Conservation (phyloP, 75 land plant species). For the Selaginella tamariscina region DNA sequence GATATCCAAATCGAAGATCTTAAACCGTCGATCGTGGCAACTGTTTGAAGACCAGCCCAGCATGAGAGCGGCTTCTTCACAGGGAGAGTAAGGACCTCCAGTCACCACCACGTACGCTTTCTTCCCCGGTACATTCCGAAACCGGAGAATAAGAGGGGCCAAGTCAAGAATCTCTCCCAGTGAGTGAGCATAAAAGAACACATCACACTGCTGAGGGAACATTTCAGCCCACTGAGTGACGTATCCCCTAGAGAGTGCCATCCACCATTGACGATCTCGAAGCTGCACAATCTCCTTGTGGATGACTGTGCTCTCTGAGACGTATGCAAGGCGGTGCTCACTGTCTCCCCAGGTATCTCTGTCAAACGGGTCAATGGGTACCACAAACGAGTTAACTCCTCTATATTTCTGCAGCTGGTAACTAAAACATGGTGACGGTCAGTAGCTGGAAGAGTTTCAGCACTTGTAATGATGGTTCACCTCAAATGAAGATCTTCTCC, state of each 20-base stretch:
- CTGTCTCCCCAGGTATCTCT: constrained; percentile 99
- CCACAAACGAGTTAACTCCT: constrained; percentile 73
- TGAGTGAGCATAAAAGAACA: constrained; percentile 84
- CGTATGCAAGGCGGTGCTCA: constrained; percentile 92
- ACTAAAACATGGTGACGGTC: constrained; percentile 23
- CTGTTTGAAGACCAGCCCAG: constrained; percentile 56
- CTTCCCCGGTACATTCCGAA: constrained; percentile 57
- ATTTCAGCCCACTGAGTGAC: constrained; percentile 97
- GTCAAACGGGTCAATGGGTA: constrained; percentile 77
- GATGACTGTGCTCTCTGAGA: constrained; percentile 93
- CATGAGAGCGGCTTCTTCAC: constrained; percentile 62
- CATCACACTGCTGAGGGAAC: constrained; percentile 88
- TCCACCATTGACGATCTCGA: constrained; percentile 98
- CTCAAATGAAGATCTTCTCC: constrained; percentile 98
- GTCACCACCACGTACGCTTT: constrained; percentile 80
- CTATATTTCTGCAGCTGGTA: constrained; percentile 95
- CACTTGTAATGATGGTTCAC: too few relatives aligned
- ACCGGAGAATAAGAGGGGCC: constrained; percentile 73
- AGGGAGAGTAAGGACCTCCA: constrained; percentile 68
- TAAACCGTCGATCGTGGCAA: constrained; percentile 82
- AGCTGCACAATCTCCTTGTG: constrained; percentile 76
- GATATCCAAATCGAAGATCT: constrained; percentile 73
- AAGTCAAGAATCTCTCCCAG: constrained; percentile 52
- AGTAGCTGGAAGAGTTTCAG: neutral
- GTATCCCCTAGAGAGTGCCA: constrained; percentile 71